Evolutionary conservation across 352 stramenopile genomes (phyloP).

Genomic region (Phytophthora citrophthora): DNA sequence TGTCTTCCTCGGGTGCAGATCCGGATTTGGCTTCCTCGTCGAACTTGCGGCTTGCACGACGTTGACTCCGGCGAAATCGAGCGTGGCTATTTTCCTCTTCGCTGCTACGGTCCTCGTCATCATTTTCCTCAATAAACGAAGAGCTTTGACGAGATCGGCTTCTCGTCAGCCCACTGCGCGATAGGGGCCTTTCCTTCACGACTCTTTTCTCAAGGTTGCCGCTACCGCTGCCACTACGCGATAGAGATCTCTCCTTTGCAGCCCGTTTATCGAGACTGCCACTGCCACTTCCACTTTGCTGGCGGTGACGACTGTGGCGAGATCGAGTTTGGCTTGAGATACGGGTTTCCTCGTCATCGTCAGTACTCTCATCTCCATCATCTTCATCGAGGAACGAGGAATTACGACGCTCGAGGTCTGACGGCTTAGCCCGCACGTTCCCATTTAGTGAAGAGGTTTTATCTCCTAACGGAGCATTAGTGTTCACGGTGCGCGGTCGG

Average conservation of each 20-base stretch:
- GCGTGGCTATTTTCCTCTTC: conserved; percentile 43
- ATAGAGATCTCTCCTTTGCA: conserved; percentile 27
- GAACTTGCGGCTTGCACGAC: conserved; percentile 53
- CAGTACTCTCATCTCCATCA: conserved; percentile 44
- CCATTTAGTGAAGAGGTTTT: conserved; percentile 30
- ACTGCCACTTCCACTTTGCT: conserved; percentile 37
- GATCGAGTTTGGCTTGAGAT: conserved; percentile 10
- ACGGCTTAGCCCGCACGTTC: conserved; percentile 25
- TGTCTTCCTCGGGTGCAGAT: conserved; percentile 46
- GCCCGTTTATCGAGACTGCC: conserved; percentile 25
- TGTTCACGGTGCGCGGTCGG: conserved; percentile 14
- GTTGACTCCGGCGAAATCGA: conserved; percentile 43
- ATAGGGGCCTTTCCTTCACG: conserved; percentile 27
- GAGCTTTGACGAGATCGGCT: conserved; percentile 31
- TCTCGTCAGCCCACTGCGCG: conserved; percentile 21
- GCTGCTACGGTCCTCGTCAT: conserved; percentile 24
- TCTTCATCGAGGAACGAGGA: conserved; percentile 41
- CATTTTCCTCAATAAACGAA: conserved; percentile 42
- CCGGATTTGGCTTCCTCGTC: conserved; percentile 49
- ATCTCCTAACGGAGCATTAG: conserved; percentile 17
- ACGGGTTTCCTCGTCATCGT: conserved; percentile 37
- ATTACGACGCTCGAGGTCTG: conserved; percentile 27
- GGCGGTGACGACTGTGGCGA: conserved; percentile 26
- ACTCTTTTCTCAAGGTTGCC: conserved; percentile 24
- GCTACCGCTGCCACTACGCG: conserved; percentile 23